Conservation (phyloP, 163 green algal genomes). For the Volvox carteri region DNA sequence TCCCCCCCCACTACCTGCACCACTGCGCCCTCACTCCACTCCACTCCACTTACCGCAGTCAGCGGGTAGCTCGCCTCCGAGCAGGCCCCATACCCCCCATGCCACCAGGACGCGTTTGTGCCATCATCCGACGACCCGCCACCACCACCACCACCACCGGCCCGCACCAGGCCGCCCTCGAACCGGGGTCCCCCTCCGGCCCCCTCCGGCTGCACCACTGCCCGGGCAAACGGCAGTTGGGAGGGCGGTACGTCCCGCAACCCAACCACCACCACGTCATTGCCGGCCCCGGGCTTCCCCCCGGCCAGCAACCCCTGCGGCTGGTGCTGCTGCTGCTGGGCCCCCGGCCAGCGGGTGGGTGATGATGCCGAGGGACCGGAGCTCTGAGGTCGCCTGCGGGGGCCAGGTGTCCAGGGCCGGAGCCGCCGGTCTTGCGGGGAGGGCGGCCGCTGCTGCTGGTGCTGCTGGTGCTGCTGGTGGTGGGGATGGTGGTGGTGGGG, state of each 20-base stretch:
- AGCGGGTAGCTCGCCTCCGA: conserved; percentile 45
- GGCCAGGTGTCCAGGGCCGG: neutral
- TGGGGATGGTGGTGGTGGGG: neutral
- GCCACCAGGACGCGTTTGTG: conserved; percentile 39
- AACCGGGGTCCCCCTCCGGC: too few species aligned
- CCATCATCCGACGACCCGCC: conserved; percentile 6
- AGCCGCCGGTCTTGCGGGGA: neutral
- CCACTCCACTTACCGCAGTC: conserved; percentile 20
- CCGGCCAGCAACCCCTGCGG: neutral
- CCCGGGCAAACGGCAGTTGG: conserved; percentile 19
- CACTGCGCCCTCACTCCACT: too few species aligned
- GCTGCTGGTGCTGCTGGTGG: neutral
- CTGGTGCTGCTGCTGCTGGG: conserved; percentile 3
- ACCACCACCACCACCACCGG: neutral
- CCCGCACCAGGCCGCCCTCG: neutral
- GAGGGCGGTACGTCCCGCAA: conserved; percentile 31
- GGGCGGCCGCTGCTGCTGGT: neutral
- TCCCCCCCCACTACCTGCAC: neutral
- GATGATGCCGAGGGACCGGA: neutral
- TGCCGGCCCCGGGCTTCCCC: neutral
- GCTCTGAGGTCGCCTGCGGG: neutral
- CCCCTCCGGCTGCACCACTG: neutral
- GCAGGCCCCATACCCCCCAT: neutral
- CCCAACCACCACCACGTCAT: conserved; percentile 40
- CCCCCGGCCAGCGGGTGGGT: too few species aligned